These are phyloP conservation scores for Aureobasidium sp. DNA, from an alignment of 2,329 filamentous ascomycete species.

Conservation along the genomic window DNA sequence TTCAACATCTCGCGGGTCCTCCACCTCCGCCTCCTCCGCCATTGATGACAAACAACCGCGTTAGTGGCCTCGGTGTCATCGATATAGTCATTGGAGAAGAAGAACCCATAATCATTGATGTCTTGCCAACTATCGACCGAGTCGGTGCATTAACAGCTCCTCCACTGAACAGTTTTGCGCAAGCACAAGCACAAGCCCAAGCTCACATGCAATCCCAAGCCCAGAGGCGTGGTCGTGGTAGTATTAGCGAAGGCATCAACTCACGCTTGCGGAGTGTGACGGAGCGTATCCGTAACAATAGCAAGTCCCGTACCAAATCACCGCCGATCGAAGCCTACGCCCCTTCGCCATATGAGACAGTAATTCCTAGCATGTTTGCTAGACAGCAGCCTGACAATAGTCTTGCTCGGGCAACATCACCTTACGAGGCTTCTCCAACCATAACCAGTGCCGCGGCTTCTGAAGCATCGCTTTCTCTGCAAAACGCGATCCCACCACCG, in stretches of 20 bases:
- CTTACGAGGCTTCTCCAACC: neutral
- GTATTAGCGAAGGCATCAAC: constrained; percentile 51
- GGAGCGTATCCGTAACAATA: constrained; percentile 51
- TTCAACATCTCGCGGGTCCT: constrained; percentile 51
- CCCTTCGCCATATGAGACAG: constrained; percentile 36
- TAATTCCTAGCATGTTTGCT: constrained; percentile 23
- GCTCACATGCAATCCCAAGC: constrained; percentile 28
- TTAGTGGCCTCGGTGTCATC: constrained; percentile 24
- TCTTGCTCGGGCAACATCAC: neutral
- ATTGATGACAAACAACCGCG: constrained; percentile 18
- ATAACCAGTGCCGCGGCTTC: constrained; percentile 15
- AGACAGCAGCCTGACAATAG: constrained; percentile 10
- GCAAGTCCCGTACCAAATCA: constrained; percentile 43
- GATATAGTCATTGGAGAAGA: constrained; percentile 40
- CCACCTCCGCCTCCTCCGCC: constrained; percentile 36
- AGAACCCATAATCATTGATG: constrained; percentile 14
- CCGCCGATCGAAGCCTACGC: constrained; percentile 29
- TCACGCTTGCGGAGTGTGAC: constrained; percentile 46
- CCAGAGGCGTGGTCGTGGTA: constrained; percentile 46
- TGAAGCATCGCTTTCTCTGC: constrained; percentile 22
- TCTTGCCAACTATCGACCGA: constrained; percentile 20
- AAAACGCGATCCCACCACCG: constrained; percentile 21
- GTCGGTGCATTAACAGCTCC: constrained; percentile 21
- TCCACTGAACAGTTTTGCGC: constrained; percentile 21
- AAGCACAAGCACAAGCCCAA: neutral